Evolutionary conservation across 108 stramenopile species (phyloP).

Genomic region (Fragilaria crotonensis): DNA sequence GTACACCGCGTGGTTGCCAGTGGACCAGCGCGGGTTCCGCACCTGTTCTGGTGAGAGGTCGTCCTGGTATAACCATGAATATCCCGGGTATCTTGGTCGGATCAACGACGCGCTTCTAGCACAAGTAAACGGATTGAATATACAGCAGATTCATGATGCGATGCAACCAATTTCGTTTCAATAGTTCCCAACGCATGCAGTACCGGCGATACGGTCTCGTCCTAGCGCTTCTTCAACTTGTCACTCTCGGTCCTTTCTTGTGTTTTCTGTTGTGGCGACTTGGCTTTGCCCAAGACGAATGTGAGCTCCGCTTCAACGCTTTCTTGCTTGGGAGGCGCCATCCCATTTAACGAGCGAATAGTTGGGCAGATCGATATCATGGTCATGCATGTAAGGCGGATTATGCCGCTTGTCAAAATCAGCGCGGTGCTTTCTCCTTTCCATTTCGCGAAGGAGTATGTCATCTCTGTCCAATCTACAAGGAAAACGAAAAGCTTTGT

Average conservation of each 20-base stretch:
- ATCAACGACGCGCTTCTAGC: slow-evolving; percentile 41
- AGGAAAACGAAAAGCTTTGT: no score
- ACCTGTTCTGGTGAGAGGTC: slow-evolving; percentile 59
- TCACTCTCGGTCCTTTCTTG: not conserved
- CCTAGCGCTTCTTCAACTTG: no score
- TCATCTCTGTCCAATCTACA: not conserved
- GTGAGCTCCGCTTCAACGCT: not conserved
- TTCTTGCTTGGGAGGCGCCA: not conserved
- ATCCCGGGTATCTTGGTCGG: slow-evolving; percentile 48
- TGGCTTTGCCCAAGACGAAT: not conserved
- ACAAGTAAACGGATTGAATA: slow-evolving; percentile 55
- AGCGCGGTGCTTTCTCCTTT: no score
- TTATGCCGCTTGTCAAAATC: not conserved
- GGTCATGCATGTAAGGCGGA: not conserved
- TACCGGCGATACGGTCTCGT: no score
- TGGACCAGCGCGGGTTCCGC: slow-evolving; percentile 36
- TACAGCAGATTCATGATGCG: slow-evolving; percentile 68
- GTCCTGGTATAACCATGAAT: slow-evolving; percentile 51
- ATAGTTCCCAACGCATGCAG: no score
- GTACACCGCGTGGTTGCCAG: slow-evolving; percentile 74
- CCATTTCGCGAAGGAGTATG: not conserved
- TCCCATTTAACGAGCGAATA: not conserved
- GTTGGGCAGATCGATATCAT: not conserved
- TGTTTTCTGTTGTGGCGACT: not conserved
- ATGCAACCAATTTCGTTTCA: slow-evolving; percentile 41